Base-by-base conservation (phyloP, 495 filamentous ascomycete genomes). In the Daldinia concentrica region DNA sequence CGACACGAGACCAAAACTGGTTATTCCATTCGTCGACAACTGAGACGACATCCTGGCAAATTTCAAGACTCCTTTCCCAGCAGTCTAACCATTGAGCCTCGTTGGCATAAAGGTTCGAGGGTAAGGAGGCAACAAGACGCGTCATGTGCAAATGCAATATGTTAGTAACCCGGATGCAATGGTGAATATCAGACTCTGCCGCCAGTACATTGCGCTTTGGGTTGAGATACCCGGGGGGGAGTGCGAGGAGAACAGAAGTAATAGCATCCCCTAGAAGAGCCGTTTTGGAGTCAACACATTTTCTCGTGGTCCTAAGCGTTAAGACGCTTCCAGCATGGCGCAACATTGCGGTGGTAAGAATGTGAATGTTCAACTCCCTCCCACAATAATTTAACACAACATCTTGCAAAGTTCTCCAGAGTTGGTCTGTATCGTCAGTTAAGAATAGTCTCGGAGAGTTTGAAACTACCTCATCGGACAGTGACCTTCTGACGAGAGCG, bases 331-430 rank as follows among this genome's bases (percentile, higher is more conserved):
- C 76, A 14, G 76, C 74, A 48, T 74, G 63, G 15, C 74, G 69
- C 29, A 78, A 39, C 14, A 72, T 59, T 5, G 74, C 72, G 6
- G 74, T 74, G 8, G 76, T 78, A 15, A 78, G 61, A 22, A 78
- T 74, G 43, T 78, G 71, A 1, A 78, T 54, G 12, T 76, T 78
- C 24, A 71, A 68, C 26, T 76, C 67, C 8, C 48, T 57, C 50
- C 70, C 62, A 11, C 58, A 59, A 17, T 54, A 19, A 29, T 58
- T 74, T 6, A 61, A 69, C 7, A 72, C 26, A 2, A 78, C 61
- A 3, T 52, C 71, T 41, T 76, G 64, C 6, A 50, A 55, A 14
- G 74, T 72, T 45, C 61, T 66, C 74, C 76, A 78, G 15, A 78
- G 66, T 19, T 68, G 30, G 37, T 69, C 71, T 5, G 63, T 54